Evolutionary conservation across 305 asterid genomes (phyloP).

Genomic region (Rubia peregrina): DNA sequence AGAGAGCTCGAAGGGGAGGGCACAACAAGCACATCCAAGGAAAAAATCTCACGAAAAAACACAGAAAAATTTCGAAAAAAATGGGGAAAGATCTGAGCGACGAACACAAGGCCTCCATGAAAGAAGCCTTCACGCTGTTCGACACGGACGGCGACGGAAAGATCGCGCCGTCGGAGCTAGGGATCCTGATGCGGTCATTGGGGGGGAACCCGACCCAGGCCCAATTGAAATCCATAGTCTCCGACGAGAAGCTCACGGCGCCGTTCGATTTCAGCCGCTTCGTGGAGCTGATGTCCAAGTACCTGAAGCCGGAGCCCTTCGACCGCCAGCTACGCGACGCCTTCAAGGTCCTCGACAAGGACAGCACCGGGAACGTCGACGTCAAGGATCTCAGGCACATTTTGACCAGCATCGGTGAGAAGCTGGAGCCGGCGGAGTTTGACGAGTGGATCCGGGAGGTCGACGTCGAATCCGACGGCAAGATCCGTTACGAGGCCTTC

Average conservation of each 20-base stretch:
- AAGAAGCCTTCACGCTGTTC: conserved; percentile 87
- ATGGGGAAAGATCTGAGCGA: conserved; percentile 94
- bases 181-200: conserved; percentile 90
- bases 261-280: conserved; percentile 76
- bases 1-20: conserved; percentile 7
- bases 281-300: conserved; percentile 79
- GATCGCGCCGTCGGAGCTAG: conserved; percentile 92
- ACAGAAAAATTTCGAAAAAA: conserved; percentile 9
- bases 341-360: conserved; percentile 94
- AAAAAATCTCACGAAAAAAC: not conserved
- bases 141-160: conserved; percentile 93
- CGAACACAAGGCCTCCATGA: conserved; percentile 78
- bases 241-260: conserved; percentile 60
- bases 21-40: not conserved
- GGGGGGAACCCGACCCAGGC: conserved; percentile 98
- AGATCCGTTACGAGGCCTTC: conserved; percentile 92
- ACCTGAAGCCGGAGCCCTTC: conserved; percentile 91
- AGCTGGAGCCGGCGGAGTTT: conserved; percentile 86
- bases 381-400: conserved; percentile 94
- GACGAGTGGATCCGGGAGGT: conserved; percentile 99
- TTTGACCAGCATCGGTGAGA: conserved; percentile 85
- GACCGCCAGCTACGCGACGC: conserved; percentile 97
- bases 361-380: conserved; percentile 66
- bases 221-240: conserved; percentile 61
- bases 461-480: conserved; percentile 93